Evolutionary conservation across 2,329 filamentous ascomycete species (phyloP), one percentile per base, ranked within the genome.

Genomic region (Apiospora malaysiana): DNA sequence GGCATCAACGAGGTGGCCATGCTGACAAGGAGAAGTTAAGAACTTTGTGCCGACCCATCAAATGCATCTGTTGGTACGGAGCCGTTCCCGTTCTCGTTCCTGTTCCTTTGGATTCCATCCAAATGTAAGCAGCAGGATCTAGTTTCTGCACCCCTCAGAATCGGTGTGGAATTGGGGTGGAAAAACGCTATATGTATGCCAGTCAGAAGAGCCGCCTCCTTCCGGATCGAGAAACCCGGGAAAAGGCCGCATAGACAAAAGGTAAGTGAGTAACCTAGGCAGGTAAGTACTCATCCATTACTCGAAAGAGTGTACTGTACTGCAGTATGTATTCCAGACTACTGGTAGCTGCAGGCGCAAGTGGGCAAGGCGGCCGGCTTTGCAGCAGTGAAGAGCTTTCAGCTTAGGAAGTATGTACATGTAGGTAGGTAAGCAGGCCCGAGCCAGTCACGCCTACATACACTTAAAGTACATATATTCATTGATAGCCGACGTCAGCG

Each of bases 321-420:
- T 37, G n/a, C 32, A n/a, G 3, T 32, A 4, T 45, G 10, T 45
- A 45, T 45, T 14, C 42, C 32, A 12, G n/a, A 14, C 32, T 21
- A 40, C 32, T 63, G 37, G 56, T 40, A 40, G 27, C 51, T 37
- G 51, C 51, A 59, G 51, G 25, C 25, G 27, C 25, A 32, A 56
- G 51, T 56, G 51, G 51, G 23, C 25, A 56, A 16, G 51, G 51
- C 51, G 51, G 49, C 14, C 49, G 49, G 51, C 25, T 27, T 56
- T 56, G 51, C 51, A 56, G 51, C 51, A 56, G 51, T 59, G 51
- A 32, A 59, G 51, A 59, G 51, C 51, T 32, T 59, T 59, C 51
- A 59, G 27, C 51, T 59, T 32, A 27, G 49, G 25, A 16, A 27
- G 45, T 46, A 46, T 46, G 45, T 3, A 46, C 8, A 7, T 25